Conservation (phyloP, 2,329 filamentous ascomycete genomes). For the Aureobasidium melanogenum region DNA sequence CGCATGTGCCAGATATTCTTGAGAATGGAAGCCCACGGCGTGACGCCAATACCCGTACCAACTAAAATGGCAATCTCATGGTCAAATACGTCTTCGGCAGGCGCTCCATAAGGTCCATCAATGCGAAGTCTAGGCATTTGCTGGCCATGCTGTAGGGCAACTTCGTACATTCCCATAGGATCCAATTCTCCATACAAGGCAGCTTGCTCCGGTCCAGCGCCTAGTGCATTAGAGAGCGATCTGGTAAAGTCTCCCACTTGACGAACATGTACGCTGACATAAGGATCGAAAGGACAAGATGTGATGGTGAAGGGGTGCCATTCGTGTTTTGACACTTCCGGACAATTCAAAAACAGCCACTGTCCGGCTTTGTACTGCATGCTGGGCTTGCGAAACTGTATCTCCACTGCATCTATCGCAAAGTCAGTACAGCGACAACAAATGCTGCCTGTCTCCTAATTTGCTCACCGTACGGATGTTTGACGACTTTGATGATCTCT, state of each 20-base stretch:
- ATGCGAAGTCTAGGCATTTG: conserved; percentile 84
- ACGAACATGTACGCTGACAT: conserved; percentile 87
- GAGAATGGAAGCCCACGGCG: conserved; percentile 75
- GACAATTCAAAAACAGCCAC: conserved; percentile 94
- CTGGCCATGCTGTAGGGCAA: conserved; percentile 86
- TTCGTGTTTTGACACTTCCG: conserved; percentile 77
- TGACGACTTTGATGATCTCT: conserved; percentile 85
- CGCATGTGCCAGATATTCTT: conserved; percentile 99
- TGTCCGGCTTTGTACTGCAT: conserved; percentile 98
- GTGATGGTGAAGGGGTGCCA: conserved; percentile 99
- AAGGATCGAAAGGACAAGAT: conserved; percentile 91
- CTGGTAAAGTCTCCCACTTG: conserved; percentile 96
- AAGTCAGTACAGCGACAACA: conserved; percentile 5
- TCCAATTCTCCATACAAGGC: conserved; percentile 88
- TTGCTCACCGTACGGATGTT: conserved; percentile 78
- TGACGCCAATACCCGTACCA: conserved; percentile 79
- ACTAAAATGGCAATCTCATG: conserved; percentile 83
- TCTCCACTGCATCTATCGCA: conserved; percentile 74
- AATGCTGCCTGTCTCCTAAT: neutral
- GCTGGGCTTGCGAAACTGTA: conserved; percentile 91
- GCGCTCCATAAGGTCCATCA: conserved; percentile 92
- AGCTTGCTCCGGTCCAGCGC: conserved; percentile 76
- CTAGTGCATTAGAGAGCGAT: conserved; percentile 89
- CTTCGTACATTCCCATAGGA: conserved; percentile 94
- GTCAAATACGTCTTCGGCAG: conserved; percentile 93